Evolutionary conservation across 805 yeast genomes (phyloP), one percentile per base, ranked within the genome.

Genomic region (Grigorovia transvaalensis): DNA sequence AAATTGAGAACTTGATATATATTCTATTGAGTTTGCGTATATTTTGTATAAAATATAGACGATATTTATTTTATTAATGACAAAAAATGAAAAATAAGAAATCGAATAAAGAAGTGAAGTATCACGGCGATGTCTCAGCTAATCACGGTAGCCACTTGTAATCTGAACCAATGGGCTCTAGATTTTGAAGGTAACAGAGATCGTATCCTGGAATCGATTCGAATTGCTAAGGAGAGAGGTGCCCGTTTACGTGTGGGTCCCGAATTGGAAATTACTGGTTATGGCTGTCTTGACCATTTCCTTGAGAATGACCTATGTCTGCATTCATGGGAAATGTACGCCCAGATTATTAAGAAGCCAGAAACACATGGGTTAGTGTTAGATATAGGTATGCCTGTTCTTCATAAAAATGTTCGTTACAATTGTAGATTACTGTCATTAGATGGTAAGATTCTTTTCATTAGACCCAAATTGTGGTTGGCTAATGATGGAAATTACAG

Each of bases 401-500:
- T 87, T 54, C 96, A 89, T 68, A 88, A 86, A 63, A 82, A 85
- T 52, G 85, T 88, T 57, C 80, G 91, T 61, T 95, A 88, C 74
- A 93, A 93, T 64, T 93, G 98, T 72, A 81, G 99, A 55, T 71
- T 93, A 46, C 69, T 93, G 44, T 84, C 96, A 1, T 78, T 80
- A 64, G 82, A 89, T 69, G 88, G 90, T 40, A 73, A 80, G 61
- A 85, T 93, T 51, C 68, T 90, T 46, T 74, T 91, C 58, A 91
- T 93, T 58, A 79, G 98, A 60, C 99, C 99, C 17, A 93, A 93
- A 66, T 64, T 93, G 46, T 84, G 89, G 79, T 76, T 93, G 49
- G 98, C 98, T 17, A 95, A 93, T 65, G 99, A 93, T 71, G 99
- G 99, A 0, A 93, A 93, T 66, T 93, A 95, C 71, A 79, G 99